Evolutionary conservation across 2,329 filamentous ascomycete genomes (phyloP).

Genomic region (Pseudogymnoascus verrucosus): DNA sequence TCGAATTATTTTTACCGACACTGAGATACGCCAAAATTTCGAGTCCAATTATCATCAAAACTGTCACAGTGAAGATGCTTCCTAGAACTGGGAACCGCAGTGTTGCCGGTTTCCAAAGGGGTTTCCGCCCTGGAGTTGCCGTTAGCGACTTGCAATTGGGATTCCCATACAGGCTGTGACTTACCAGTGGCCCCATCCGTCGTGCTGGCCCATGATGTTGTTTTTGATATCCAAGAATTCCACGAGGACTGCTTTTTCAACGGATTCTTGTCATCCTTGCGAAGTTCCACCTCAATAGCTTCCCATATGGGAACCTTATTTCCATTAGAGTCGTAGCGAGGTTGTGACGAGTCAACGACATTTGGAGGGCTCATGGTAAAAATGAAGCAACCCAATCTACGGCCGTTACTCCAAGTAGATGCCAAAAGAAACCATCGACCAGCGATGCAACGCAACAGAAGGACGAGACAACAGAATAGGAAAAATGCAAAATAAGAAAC

Average conservation of each 20-base stretch:
- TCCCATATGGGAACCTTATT: conserved; percentile 2
- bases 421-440: not conserved
- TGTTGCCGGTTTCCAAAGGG: conserved; percentile 32
- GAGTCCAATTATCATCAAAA: conserved; percentile 35
- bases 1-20: conserved; percentile 6
- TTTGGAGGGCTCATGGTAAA: not conserved
- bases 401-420: not conserved
- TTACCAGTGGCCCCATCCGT: not conserved
- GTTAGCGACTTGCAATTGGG: not conserved
- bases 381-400: not conserved
- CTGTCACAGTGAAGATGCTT: conserved; percentile 29
- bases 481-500: not conserved
- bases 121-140: not conserved
- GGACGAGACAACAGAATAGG: not conserved
- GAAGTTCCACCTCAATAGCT: not conserved
- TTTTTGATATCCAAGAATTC: conserved; percentile 1
- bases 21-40: conserved; percentile 35
- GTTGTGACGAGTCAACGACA: not conserved
- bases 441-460: not conserved
- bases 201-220: not conserved
- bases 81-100: conserved; percentile 32
- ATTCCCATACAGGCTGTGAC: not conserved
- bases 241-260: not conserved
- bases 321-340: conserved; percentile 1
- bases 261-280: not conserved